Conservation (phyloP, 257 asterid genomes). For the Solanum clarkiae region DNA sequence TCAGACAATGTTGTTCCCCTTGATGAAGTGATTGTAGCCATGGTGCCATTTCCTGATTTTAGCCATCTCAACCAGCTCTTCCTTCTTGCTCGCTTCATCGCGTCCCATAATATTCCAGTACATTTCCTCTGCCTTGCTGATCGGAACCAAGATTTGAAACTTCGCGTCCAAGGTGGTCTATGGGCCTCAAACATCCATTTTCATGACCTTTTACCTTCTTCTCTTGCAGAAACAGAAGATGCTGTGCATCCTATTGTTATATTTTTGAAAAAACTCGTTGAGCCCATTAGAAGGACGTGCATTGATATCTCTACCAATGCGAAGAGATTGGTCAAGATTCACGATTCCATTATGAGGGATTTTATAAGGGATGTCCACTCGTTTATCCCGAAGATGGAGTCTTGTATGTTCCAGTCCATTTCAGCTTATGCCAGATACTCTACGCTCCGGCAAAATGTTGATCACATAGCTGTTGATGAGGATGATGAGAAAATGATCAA, state of each 20-base stretch:
- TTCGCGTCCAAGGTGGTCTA: neutral
- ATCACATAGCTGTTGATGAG: neutral
- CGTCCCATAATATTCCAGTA: neutral
- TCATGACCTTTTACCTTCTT: neutral
- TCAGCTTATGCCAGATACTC: neutral
- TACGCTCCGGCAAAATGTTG: neutral
- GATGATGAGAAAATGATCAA: neutral
- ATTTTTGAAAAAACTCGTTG: neutral
- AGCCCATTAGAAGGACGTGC: neutral
- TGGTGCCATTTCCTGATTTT: neutral
- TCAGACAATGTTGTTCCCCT: neutral
- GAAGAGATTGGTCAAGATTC: neutral
- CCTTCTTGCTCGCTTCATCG: neutral
- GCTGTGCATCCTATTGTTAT: neutral
- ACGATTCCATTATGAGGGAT: neutral
- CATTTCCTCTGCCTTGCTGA: neutral
- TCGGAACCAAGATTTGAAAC: neutral
- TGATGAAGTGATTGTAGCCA: neutral
- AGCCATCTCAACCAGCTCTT: neutral
- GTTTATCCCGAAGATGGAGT: neutral
- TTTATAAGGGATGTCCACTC: neutral
- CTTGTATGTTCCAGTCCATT: neutral
- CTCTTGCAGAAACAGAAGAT: neutral
- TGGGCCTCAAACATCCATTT: neutral
- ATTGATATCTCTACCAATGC: neutral